phyloP scores from a whole-genome alignment of 75 land plant species.

The Sequoia sempervirens region DNA sequence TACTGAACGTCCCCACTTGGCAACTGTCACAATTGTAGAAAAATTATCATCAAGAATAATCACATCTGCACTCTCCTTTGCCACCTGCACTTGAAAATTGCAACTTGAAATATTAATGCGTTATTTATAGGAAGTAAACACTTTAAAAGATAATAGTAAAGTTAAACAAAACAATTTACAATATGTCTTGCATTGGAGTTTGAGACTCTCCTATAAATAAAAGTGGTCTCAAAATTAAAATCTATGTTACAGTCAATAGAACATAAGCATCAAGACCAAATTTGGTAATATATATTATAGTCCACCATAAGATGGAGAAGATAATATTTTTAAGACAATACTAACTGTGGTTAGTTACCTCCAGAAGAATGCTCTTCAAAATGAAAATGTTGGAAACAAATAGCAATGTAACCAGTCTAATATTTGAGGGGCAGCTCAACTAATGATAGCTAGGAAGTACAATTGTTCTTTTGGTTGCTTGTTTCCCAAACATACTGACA shows the following conservation, averaged over 20 bases:
- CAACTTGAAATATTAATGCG: not conserved
- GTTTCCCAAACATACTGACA: not conserved
- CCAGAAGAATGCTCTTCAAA: not conserved
- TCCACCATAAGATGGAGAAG: not conserved
- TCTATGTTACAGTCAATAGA: not conserved
- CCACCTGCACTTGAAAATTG: constrained; percentile 52
- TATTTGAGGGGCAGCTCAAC: not conserved
- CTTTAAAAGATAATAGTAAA: not conserved
- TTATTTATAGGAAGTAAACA: not conserved
- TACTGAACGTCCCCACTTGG: constrained; percentile 99
- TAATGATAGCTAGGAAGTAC: not conserved
- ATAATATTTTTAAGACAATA: not conserved
- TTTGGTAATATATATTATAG: not conserved
- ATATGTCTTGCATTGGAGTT: not conserved
- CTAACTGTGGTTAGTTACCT: not conserved
- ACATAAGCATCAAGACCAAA: not conserved
- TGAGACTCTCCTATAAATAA: not conserved
- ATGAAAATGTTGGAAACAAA: not conserved
- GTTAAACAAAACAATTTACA: not conserved
- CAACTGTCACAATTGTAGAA: constrained; percentile 87
- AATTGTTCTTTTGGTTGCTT: not conserved
- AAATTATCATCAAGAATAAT: constrained; percentile 95
- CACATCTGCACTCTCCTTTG: constrained; percentile 98
- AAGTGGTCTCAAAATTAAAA: not conserved
- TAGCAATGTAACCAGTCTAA: not conserved